Evolutionary conservation across 2,329 filamentous ascomycete genomes (phyloP), one percentile per base, ranked within the genome.

Genomic region (Xylariales sp.): DNA sequence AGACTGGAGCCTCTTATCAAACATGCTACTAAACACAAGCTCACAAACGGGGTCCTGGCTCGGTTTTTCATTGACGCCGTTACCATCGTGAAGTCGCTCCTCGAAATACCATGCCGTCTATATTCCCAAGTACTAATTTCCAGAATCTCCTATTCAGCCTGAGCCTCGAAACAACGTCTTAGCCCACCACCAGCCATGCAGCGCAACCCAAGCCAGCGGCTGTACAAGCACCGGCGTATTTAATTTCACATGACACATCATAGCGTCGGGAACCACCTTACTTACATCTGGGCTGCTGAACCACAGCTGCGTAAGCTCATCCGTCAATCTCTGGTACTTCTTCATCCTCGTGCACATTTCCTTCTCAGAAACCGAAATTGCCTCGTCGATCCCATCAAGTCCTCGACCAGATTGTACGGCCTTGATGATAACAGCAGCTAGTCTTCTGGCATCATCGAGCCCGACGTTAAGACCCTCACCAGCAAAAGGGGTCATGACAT

Each of bases 381-480:
- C 56, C 38, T 57, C 51, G 37, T 69, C 62, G 4, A 70, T 46
- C 16, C 39, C 41, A 1, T 53, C 51, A n/a, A 37, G 29, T 4
- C 18, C 41, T 21, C 51, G 50, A 6, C 51, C 50, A 9, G 11
- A 46, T 15, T 56, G 38, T 2, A 48, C 45, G 2, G 55, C 53
- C 7, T 46, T 45, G 36, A 63, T 51, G 45, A 78, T 70, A 5
- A 64, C 62, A 21, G 60, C 53, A 0, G 69, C 70, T 15, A 82
- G 62, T 16, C 67, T 56, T 46, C 73, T 54, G 6, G 76, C 69
- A 53, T 82, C 78, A 34, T 69, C 64, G 54, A 83, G 67, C 2
- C 68, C 76, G 15, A 71, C 60, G 51, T 82, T 82, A 19, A 80
- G 76, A 2, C 78, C 78, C 43, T 78, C 76, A 4, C 78, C 78